A percentile compares a stretch with the other conserved stretches of the same genome.
Conservation (phyloP, 495 filamentous ascomycete genomes). For the Aspergillus olivimuriae region DNA sequence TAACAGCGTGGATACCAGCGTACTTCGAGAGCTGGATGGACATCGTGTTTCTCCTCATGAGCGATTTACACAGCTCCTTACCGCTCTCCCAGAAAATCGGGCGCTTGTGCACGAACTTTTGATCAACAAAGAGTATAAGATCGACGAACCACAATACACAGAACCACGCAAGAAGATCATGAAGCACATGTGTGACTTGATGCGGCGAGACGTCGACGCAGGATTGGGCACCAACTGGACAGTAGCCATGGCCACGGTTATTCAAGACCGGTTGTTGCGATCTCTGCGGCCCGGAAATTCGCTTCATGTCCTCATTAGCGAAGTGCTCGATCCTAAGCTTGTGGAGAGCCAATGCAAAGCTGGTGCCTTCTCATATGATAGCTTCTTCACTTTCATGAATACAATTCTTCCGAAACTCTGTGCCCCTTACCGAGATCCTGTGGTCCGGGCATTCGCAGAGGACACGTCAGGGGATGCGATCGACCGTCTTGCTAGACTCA, state of each 20-base stretch:
- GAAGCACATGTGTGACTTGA: conserved; percentile 64
- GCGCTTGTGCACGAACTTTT: conserved; percentile 84
- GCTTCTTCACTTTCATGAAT: conserved; percentile 87
- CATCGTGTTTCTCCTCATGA: conserved; percentile 34
- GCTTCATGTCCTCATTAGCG: conserved; percentile 76
- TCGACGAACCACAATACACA: conserved; percentile 47
- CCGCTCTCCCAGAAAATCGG: conserved; percentile 75
- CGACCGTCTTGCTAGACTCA: conserved; percentile 72
- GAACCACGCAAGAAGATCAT: conserved; percentile 46
- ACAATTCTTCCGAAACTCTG: conserved; percentile 88
- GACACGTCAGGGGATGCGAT: conserved; percentile 75
- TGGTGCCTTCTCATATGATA: conserved; percentile 87
- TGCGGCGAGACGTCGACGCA: conserved; percentile 66
- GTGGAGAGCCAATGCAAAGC: conserved; percentile 69
- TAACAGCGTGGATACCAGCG: conserved; percentile 31
- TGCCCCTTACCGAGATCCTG: conserved; percentile 80
- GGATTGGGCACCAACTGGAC: conserved; percentile 71
- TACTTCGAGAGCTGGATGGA: conserved; percentile 34
- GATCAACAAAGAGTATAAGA: conserved; percentile 76
- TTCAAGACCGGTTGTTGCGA: conserved; percentile 74
- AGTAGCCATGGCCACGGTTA: conserved; percentile 76
- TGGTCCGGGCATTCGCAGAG: conserved; percentile 71
- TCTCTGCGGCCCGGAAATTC: conserved; percentile 74
- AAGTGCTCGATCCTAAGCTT: conserved; percentile 74
- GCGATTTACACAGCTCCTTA: conserved; percentile 48